A percentile compares a stretch with the other conserved stretches of the same genome.
These are phyloP conservation scores for Cercis canadensis DNA, from an alignment of 306 rosid species.

Conservation along the genomic window DNA sequence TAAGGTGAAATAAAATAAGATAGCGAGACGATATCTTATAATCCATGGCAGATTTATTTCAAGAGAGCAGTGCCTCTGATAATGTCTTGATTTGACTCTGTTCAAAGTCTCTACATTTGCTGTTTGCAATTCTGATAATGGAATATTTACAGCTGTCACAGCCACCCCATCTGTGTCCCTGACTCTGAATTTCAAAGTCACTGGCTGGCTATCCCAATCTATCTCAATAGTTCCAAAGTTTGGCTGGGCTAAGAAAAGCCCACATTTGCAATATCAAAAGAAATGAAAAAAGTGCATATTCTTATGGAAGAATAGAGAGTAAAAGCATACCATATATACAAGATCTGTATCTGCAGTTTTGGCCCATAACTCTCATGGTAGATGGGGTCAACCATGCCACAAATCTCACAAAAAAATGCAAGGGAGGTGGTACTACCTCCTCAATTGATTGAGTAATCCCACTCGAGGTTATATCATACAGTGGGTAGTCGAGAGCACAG, in stretches of 20 bases:
- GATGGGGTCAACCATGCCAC: constrained; percentile 70
- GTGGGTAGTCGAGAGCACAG: constrained; percentile 73
- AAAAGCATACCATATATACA: constrained; percentile 69
- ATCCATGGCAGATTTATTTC: constrained; percentile 71
- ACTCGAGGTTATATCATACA: constrained; percentile 80
- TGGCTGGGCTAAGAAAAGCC: constrained; percentile 61
- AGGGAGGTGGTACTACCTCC: constrained; percentile 54
- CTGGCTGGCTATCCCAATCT: constrained; percentile 69
- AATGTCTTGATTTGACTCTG: constrained; percentile 38
- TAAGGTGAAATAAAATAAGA: constrained; percentile 47
- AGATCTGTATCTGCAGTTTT: constrained; percentile 68
- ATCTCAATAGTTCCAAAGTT: constrained; percentile 82
- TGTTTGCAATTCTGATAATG: constrained; percentile 51
- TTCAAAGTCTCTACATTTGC: constrained; percentile 37
- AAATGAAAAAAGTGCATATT: constrained; percentile 20
- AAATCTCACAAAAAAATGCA: constrained; percentile 61
- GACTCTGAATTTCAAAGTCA: constrained; percentile 56
- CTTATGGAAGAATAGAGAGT: background rate
- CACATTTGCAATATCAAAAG: constrained; percentile 37
- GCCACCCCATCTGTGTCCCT: constrained; percentile 62
- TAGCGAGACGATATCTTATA: constrained; percentile 67
- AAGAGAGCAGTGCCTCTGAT: constrained; percentile 62
- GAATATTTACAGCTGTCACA: constrained; percentile 46
- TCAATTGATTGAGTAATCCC: constrained; percentile 84
- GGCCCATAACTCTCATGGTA: constrained; percentile 71